Evolutionary conservation across 2,329 filamentous ascomycete genomes (phyloP), one percentile per base, ranked within the genome.

Genomic region (Mycogone perniciosa): DNA sequence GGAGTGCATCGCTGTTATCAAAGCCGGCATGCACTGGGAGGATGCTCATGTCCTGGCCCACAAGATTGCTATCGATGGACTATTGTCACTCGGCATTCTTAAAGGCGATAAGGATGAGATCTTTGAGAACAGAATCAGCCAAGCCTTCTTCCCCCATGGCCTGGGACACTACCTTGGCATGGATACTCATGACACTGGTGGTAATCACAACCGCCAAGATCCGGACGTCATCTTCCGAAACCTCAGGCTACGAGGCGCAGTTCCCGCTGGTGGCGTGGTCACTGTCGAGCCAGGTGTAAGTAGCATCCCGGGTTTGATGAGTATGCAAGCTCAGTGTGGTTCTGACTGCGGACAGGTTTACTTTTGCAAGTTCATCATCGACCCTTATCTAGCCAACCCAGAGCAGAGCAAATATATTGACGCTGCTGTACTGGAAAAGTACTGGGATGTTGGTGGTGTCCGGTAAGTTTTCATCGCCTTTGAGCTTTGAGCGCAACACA

Each of bases 231-330:
- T 96, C 77, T 97, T 96, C 71, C 79, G 82, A 48, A 97, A 96
- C 64, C 73, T 99, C 54, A 78, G 93, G 41, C 84, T 95, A 37
- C 76, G 93, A 48, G 85, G 88, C 9, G 77, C 71, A 26, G 68
- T 96, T 44, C 89, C 89, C 0, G 85, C 83, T 0, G 86, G 87
- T 6, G 85, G 85, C 45, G 89, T 99, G 27, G 84, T 99, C 48
- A 99, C 93, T 0, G 92, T 97, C 37, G 93, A 99, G 73, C 93
- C 93, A 9, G 93, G 93, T 44, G 82, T 88, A 75, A 69, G 82
- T 75, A 20, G 2, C 29, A 37, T 31, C 2, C 6, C 31, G 20
- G 20, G 2, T 35, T 4, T 9, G 13, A 20, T 31, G 13, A 27
- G n/a, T 9, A 33, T 26, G 29, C 11, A 40, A n/a, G 40, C 5